Evolutionary conservation across 306 rosid species (phyloP), one percentile per base, ranked within the genome.

Genomic region (Trifolium dubium): DNA sequence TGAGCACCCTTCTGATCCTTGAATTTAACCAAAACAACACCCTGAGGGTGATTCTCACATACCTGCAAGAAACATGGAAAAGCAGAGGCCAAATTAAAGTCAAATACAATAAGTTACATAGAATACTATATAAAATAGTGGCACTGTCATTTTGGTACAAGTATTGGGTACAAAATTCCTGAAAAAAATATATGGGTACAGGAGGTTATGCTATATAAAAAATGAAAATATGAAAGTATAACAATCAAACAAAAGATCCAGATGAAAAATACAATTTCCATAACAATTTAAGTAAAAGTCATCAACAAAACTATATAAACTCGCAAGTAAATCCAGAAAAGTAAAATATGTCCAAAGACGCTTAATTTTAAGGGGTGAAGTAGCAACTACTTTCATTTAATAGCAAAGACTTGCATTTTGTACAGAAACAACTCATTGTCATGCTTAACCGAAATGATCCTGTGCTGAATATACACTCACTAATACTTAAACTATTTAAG

Each of bases 11-110:
- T 90, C 86, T 90, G 81, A 77, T 95, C 99, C 84, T 92, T 90
- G 83, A 87, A 95, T 78, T 78, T 92, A 56, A 92, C 91, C 86
- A 95, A 80, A 80, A 95, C 96, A 79, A 90, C 98, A 65, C 99
- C 99, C 75, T 87, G 96, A n/a, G 97, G 99, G 85, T 92, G 97
- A 85, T 92, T 92, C 84, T 86, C 98, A 60, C 98, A 95, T 60
- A 95, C 90, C 99, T 95, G 74, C 47, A 84, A 79, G 39, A 41
- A 47, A 66, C 72, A 53, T n/a, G 54, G 58, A 67, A 78, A 35
- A 34, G n/a, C 8, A 68, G 31, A 54, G 43, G 62, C 37, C 77
- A 61, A 67, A 67, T 64, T 53, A 30, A 10, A 28, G 40, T 58
- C 4, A 11, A 53, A 73, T 43, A 67, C 55, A 15, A 39, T 51